Base-by-base conservation (phyloP, 2,329 filamentous ascomycete species). In the Davidsoniella neocaledoniae region DNA sequence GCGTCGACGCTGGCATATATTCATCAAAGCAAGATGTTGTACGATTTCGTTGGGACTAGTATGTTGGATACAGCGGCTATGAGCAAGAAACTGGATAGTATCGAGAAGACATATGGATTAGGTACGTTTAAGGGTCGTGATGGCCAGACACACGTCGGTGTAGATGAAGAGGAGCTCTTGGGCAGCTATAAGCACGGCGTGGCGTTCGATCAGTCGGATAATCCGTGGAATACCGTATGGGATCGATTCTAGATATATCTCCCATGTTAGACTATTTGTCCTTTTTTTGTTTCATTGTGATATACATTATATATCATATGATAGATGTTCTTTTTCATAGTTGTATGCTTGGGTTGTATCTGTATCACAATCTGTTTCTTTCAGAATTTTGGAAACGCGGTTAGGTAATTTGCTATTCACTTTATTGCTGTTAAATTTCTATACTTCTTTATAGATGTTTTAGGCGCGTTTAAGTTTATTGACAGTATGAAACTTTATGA, bases 21-120 rank as follows among this genome's bases (percentile, higher is more conserved):
- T 53, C 80, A 88, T 62, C 82, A 86, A 64, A 81, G 75, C 61
- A 83, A 83, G 64, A 87, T 88, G 83, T 66, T 88, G 43, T 79
- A 78, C 54, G 76, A 77, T 58, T 88, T 88, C 62, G 79, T 85
- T 12, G 77, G 75, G 40, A 86, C 81, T 19, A 74, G 79, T 54
- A 76, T 76, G 63, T 64, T 79, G 46, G 73, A 70, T 56, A 76
- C 73, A 48, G 64, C 68, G 12, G 64, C 77, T 59, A 83, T 86
- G 77, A 75, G 73, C 55, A 62, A 63, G 50, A 69, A 71, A 60
- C 67, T 88, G 36, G 74, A 76, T 53, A 64, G 61, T 8, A 63
- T 74, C n/a, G 72, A 73, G 37, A 81, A 81, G 66, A 78, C 69
- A 39, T 90, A 88, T 61, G 83, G 81, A 1, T 63, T 88, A 33